Conservation (phyloP, 1,284 basidiomycete species). For the Lignosus rhinocerotis region DNA sequence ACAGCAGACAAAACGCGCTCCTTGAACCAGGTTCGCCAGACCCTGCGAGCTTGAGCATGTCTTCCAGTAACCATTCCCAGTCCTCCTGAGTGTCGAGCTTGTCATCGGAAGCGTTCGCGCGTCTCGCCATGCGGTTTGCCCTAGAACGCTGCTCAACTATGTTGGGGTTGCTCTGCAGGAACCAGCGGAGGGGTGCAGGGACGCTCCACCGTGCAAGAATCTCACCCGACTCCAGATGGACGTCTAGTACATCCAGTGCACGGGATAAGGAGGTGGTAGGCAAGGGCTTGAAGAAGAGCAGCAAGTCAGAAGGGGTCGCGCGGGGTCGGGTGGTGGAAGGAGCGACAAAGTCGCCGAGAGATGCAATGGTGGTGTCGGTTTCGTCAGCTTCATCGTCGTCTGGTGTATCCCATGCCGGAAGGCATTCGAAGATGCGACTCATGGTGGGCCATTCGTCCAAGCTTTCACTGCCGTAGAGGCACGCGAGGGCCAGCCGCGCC, state of each 20-base stretch:
- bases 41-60: conserved; percentile 83
- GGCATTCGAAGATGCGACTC: conserved; percentile 90
- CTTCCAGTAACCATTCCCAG: conserved; percentile 85
- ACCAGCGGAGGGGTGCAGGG: conserved; percentile 79
- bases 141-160: conserved; percentile 75
- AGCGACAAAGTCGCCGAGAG: conserved; percentile 76
- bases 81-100: conserved; percentile 65
- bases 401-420: conserved; percentile 83
- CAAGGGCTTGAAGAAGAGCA: conserved; percentile 81
- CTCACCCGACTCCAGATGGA: conserved; percentile 92
- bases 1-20: conserved; percentile 80
- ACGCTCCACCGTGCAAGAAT: conserved; percentile 86
- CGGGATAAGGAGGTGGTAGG: conserved; percentile 73
- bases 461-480: conserved; percentile 81
- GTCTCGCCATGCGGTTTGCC: conserved; percentile 84
- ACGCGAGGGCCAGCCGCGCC: conserved; percentile 82
- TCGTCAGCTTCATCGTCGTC: conserved; percentile 66
- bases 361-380: conserved; percentile 76
- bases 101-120: conserved; percentile 58
- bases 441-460: conserved; percentile 78
- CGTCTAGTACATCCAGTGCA: conserved; percentile 86
- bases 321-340: conserved; percentile 66
- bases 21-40: conserved; percentile 60
- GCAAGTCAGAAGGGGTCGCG: conserved; percentile 69
- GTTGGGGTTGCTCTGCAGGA: conserved; percentile 75